Base-by-base conservation (phyloP, 2,329 filamentous ascomycete genomes). In the Chrysoporthe austroafricana region DNA sequence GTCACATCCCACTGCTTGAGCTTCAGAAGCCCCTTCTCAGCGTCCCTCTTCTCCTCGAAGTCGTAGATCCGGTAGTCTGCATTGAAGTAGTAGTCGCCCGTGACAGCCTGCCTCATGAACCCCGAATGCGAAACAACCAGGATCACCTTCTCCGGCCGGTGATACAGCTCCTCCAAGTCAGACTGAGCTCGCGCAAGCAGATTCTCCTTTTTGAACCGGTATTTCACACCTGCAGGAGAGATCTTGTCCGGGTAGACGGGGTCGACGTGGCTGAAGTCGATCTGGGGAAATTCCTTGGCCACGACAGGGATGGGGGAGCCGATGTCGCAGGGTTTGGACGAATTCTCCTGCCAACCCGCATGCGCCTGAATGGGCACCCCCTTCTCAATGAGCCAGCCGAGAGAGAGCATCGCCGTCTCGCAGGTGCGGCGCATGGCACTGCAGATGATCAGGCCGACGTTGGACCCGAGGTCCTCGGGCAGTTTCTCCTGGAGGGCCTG, bases 371-470 rank as follows among this genome's bases (percentile, higher is more conserved):
- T 81, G 58, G 80, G 82, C 26, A 89, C 79, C 1, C 85, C 86
- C 56, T 77, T 77, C 26, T 85, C 81, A 61, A 88, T 79, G 58
- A 91, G 78, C 82, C 85, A 90, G 62, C 68, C 66, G 1, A 91
- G 78, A 0, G 84, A 83, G 9, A 85, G 79, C 54, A 84, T 78
- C 1, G 88, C 85, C 1, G 90, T 91, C 77, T 92, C 86, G 42
- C 91, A 79, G 1, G 89, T 91, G 42, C 90, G 82, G 18, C 82
- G 80, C 86, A 91, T 90, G 1, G 89, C 86, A 73, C 88, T 90
- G 61, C 86, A 85, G 43, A 92, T 74, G 64, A 91, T 86, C 39
- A 84, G 77, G 21, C 84, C 83, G 11, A 85, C 79, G 62, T 84
- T 79, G 43, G 63, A 59, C 44, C n/a, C 21, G 3, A 81, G 74